These are phyloP conservation scores for Acmispon strigosus DNA, from an alignment of 306 rosid species.

Conservation along the genomic window DNA sequence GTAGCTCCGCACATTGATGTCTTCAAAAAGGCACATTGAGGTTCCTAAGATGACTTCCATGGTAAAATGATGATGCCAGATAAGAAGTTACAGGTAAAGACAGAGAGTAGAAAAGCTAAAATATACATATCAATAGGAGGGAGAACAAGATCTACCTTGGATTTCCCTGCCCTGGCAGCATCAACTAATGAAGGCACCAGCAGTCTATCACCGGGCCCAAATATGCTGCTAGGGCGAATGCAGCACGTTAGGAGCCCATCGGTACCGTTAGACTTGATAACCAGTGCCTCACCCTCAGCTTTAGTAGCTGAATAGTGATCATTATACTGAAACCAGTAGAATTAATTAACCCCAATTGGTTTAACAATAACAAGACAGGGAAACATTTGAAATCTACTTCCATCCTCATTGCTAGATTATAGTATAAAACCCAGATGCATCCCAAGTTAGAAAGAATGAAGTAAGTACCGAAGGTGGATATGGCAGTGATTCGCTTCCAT, in stretches of 20 bases:
- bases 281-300: conserved; percentile 79
- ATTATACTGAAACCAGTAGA: conserved; percentile 57
- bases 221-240: conserved; percentile 92
- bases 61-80: neutral
- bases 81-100: neutral
- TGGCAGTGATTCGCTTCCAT: conserved; percentile 73
- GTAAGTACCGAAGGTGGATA: conserved; percentile 62
- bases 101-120: neutral
- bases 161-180: conserved; percentile 84
- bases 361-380: neutral
- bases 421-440: neutral
- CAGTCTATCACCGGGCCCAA: conserved; percentile 91
- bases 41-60: neutral
- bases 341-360: neutral
- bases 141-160: conserved; percentile 52
- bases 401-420: neutral
- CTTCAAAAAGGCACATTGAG: neutral
- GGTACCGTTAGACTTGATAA: conserved; percentile 73
- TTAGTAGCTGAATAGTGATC: conserved; percentile 93
- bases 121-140: neutral
- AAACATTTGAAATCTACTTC: neutral
- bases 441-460: neutral
- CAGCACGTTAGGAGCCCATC: conserved; percentile 84
- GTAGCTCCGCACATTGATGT: neutral
- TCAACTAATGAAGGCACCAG: conserved; percentile 72